A percentile compares a stretch with the other conserved stretches of the same genome.
phyloP scores from a whole-genome alignment of 805 yeast genomes.

The Tetrapisispora taiwanensis region DNA sequence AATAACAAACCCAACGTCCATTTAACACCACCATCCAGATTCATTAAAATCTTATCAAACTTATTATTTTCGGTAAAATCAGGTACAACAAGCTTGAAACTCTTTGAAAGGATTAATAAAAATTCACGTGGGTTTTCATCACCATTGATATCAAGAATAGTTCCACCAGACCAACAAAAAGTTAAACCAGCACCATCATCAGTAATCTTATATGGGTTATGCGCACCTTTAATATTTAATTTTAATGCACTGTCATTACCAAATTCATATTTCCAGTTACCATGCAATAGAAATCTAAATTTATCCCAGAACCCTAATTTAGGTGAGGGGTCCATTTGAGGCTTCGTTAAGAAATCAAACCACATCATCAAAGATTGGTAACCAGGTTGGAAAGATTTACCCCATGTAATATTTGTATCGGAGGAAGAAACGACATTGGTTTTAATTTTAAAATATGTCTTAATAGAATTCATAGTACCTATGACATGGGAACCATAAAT shows the following conservation, averaged over 20 bases:
- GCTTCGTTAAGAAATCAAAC: slow-evolving; percentile 58
- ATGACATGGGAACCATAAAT: slow-evolving; percentile 50
- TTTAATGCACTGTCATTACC: slow-evolving; percentile 40
- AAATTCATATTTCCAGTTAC: slow-evolving; percentile 39
- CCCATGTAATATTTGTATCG: slow-evolving; percentile 52
- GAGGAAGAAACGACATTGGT: slow-evolving; percentile 36
- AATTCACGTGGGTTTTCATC: slow-evolving; percentile 40
- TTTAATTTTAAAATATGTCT: slow-evolving; percentile 41
- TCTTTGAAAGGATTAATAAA: slow-evolving; percentile 43
- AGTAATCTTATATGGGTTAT: slow-evolving; percentile 45
- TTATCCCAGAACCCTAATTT: slow-evolving; percentile 70
- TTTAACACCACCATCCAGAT: slow-evolving; percentile 53
- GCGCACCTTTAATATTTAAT: slow-evolving; percentile 52
- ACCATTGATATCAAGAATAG: slow-evolving; percentile 41
- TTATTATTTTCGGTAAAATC: slow-evolving; percentile 23
- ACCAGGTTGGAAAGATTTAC: slow-evolving; percentile 53
- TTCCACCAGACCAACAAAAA: slow-evolving; percentile 53
- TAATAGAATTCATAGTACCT: slow-evolving; percentile 55
- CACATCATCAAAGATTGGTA: slow-evolving; percentile 51
- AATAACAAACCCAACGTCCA: slow-evolving; percentile 72
- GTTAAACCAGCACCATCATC: slow-evolving; percentile 56
- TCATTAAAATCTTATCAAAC: slow-evolving; percentile 43
- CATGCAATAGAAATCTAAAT: slow-evolving; percentile 45
- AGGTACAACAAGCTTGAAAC: slow-evolving; percentile 50
- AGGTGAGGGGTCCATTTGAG: slow-evolving; percentile 55